Conservation (phyloP, 1,284 basidiomycete genomes). For the Amylostereum chailletii region DNA sequence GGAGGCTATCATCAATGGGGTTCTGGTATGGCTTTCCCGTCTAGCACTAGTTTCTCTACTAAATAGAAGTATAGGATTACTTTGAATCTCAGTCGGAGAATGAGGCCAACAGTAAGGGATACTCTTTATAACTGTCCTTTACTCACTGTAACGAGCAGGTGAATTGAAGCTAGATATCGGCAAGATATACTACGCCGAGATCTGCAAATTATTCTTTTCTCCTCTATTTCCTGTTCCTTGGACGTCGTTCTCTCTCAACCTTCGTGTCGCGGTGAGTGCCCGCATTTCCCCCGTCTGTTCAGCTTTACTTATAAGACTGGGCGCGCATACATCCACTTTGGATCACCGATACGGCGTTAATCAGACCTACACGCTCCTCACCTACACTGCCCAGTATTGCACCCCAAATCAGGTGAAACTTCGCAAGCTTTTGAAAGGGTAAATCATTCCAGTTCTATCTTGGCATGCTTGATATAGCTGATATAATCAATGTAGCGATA, state of each 20-base stretch:
- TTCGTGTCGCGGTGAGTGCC: conserved; percentile 21
- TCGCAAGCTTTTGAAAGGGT: conserved; percentile 21
- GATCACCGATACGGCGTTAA: neutral
- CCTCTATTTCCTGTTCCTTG: conserved; percentile 12
- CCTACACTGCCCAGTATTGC: conserved; percentile 20
- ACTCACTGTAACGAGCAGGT: conserved; percentile 3
- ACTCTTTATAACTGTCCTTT: neutral
- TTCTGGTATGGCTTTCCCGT: conserved; percentile 17
- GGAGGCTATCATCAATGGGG: conserved; percentile 21
- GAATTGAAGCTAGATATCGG: conserved; percentile 19
- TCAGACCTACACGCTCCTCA: conserved; percentile 24
- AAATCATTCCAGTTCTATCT: conserved; percentile 1
- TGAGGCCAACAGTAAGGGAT: neutral
- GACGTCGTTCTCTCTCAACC: conserved; percentile 17
- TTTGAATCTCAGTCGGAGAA: conserved; percentile 8
- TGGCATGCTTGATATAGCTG: neutral
- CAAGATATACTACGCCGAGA: conserved; percentile 17
- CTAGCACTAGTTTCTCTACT: neutral
- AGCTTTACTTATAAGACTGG: neutral
- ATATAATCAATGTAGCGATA: conserved; percentile 12
- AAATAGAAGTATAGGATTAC: conserved; percentile 7
- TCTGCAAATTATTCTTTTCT: conserved; percentile 23
- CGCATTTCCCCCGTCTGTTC: too few species aligned
- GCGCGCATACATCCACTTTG: conserved; percentile 5
- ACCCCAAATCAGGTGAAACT: conserved; percentile 21